Evolutionary conservation across 768 basidiomycete genomes (phyloP).

Genomic region (Boletus reticulatus): DNA sequence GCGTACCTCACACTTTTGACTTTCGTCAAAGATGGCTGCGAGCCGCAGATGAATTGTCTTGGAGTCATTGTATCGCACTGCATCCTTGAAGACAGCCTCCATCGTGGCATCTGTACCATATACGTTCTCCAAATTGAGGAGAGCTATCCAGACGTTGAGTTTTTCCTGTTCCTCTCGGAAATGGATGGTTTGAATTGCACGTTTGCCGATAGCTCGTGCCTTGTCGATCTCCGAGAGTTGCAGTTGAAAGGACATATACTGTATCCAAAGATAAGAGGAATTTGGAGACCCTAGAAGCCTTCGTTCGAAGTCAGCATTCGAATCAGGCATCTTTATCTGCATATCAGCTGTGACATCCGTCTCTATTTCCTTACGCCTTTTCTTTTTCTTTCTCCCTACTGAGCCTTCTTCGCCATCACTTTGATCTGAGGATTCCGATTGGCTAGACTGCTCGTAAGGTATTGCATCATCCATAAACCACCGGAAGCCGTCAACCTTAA

Average conservation of each 20-base stretch:
- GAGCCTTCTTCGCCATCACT: constrained; percentile 19
- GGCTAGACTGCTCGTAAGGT: constrained; percentile 38
- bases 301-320: constrained; percentile 93
- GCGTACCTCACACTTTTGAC: constrained; percentile 74
- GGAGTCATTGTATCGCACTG: constrained; percentile 85
- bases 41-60: constrained; percentile 86
- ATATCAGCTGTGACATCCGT: constrained; percentile 84
- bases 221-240: constrained; percentile 97
- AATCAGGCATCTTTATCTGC: constrained; percentile 82
- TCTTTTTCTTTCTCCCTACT: constrained; percentile 58
- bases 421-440: constrained; percentile 46
- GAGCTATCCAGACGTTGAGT: constrained; percentile 95
- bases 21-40: constrained; percentile 80
- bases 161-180: constrained; percentile 97
- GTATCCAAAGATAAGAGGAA: constrained; percentile 97
- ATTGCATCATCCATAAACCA: constrained; percentile 53
- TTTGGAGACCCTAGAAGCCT: constrained; percentile 91
- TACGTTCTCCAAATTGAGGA: constrained; percentile 90
- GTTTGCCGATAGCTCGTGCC: constrained; percentile 81
- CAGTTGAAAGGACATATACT: constrained; percentile 98
- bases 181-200: constrained; percentile 83
- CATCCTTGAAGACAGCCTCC: constrained; percentile 86
- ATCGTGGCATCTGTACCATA: constrained; percentile 84
- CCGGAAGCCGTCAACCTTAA: constrained; percentile 65
- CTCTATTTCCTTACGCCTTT: constrained; percentile 69